Conservation (phyloP, 2,329 filamentous ascomycete genomes). For the Ascochyta clinopodiicola region DNA sequence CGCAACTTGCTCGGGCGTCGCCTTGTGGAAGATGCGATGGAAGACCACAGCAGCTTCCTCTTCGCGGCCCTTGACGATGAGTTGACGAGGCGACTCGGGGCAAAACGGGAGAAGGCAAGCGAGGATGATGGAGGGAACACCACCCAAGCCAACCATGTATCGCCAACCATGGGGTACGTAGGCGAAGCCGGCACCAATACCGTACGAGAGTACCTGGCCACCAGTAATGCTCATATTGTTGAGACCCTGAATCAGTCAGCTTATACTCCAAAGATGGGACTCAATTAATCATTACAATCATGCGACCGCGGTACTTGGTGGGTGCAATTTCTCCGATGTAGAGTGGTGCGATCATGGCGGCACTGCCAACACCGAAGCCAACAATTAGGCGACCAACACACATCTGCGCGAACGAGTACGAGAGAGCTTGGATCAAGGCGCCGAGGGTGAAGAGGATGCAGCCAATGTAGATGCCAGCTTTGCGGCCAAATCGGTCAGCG, state of each 20-base stretch:
- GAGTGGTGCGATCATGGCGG: constrained; percentile 55
- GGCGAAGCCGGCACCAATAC: constrained; percentile 40
- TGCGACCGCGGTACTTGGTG: constrained; percentile 57
- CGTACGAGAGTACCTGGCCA: constrained; percentile 40
- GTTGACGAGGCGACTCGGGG: constrained; percentile 51
- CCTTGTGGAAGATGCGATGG: constrained; percentile 51
- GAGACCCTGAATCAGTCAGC: constrained; percentile 35
- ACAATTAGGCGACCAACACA: constrained; percentile 55
- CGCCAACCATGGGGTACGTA: constrained; percentile 54
- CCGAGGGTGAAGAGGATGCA: constrained; percentile 50
- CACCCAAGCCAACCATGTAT: constrained; percentile 46
- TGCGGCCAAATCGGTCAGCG: constrained; percentile 50
- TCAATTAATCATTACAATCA: constrained; percentile 42
- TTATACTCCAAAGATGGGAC: not conserved
- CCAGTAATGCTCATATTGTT: constrained; percentile 54
- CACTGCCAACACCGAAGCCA: constrained; percentile 59
- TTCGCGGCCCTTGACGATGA: constrained; percentile 57
- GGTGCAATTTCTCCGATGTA: constrained; percentile 62
- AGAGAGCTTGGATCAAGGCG: constrained; percentile 32
- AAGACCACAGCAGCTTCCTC: constrained; percentile 37
- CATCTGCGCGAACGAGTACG: constrained; percentile 53
- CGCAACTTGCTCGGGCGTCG: constrained; percentile 52
- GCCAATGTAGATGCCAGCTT: constrained; percentile 49
- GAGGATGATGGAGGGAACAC: constrained; percentile 55
- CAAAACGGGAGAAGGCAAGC: constrained; percentile 54